Percentiles rank a stretch among this genome's conserved stretches.
These are phyloP conservation scores for Sodiomyces alkalinus DNA, from an alignment of 2,329 filamentous ascomycete species.

Conservation along the genomic window DNA sequence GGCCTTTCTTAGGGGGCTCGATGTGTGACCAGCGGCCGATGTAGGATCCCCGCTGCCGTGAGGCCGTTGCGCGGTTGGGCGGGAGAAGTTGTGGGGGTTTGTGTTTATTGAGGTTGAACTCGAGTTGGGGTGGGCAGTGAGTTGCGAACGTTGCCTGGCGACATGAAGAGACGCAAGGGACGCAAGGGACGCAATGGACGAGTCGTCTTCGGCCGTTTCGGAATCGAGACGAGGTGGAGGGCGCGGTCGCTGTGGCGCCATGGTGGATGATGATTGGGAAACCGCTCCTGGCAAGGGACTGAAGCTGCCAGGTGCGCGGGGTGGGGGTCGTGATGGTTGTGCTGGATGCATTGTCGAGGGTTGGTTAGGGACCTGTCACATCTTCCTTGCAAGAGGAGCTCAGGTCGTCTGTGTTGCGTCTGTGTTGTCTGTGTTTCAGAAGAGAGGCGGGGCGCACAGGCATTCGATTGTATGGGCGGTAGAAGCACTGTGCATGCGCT, in stretches of 20 bases:
- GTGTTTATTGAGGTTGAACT: too few relatives aligned
- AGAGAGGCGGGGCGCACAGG: too few relatives aligned
- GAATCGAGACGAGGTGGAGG: constrained; percentile 26
- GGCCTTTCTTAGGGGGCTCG: constrained; percentile 17
- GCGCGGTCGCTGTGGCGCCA: constrained; percentile 16
- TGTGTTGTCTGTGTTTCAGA: too few relatives aligned
- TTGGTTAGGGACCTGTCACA: constrained; percentile 21
- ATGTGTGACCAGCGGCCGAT: constrained; percentile 12
- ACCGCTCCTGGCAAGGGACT: constrained; percentile 28
- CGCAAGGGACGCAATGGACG: too few relatives aligned
- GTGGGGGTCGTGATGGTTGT: constrained; percentile 29
- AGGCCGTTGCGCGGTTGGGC: constrained; percentile 25
- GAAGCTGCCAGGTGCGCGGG: constrained; percentile 39
- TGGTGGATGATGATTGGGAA: constrained; percentile 13
- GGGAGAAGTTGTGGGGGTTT: constrained; percentile 42
- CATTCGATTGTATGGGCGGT: too few relatives aligned
- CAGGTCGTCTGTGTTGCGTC: too few relatives aligned
- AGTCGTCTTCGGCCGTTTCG: constrained; percentile 27
- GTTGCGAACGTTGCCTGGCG: constrained; percentile 21
- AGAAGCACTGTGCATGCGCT: too few relatives aligned
- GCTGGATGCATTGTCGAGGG: constrained; percentile 30
- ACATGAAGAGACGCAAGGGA: too few relatives aligned
- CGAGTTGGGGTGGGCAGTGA: constrained; percentile 29
- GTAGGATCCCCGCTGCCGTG: constrained; percentile 14
- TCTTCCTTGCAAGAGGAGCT: constrained; percentile 24